Conservation (phyloP, 176 grass and related monocot genomes). For the Cocos nucifera region DNA sequence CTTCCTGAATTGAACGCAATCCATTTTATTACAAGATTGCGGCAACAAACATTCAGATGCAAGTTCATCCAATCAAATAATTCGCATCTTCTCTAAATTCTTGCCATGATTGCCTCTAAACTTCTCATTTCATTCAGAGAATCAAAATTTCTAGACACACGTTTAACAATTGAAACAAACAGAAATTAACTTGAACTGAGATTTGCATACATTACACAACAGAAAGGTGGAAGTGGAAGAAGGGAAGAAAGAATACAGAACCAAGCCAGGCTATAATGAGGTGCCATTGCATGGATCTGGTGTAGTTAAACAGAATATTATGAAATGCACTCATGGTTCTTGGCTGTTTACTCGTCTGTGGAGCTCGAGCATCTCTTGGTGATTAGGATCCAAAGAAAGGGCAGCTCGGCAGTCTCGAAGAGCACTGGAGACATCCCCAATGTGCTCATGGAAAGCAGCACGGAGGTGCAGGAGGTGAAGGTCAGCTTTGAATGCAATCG, state of each 20-base stretch:
- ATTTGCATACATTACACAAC: too few relatives aligned
- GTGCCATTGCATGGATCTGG: constrained; percentile 1
- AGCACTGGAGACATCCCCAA: constrained; percentile 50
- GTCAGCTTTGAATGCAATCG: constrained; percentile 80
- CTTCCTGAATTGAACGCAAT: too few relatives aligned
- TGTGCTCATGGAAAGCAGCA: constrained; percentile 81
- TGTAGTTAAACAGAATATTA: constrained; percentile 1
- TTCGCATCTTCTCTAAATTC: too few relatives aligned
- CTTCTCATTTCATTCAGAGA: too few relatives aligned
- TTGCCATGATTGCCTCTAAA: too few relatives aligned
- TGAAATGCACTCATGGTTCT: constrained; percentile 35
- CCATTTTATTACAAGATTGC: too few relatives aligned
- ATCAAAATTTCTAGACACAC: too few relatives aligned
- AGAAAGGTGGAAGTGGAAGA: not conserved
- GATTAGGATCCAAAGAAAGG: constrained; percentile 75
- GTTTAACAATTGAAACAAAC: too few relatives aligned
- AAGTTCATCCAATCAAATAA: too few relatives aligned
- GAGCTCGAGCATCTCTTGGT: constrained; percentile 93
- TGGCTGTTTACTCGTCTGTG: constrained; percentile 81
- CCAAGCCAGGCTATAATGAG: not conserved
- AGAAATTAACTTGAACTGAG: too few relatives aligned
- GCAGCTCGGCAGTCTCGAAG: constrained; percentile 74
- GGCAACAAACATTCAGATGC: too few relatives aligned
- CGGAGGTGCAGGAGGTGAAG: constrained; percentile 81
- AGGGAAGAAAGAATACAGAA: constrained; percentile 6